Evolutionary conservation across 352 stramenopile species (phyloP).

Genomic region (Pythium dissimile): DNA sequence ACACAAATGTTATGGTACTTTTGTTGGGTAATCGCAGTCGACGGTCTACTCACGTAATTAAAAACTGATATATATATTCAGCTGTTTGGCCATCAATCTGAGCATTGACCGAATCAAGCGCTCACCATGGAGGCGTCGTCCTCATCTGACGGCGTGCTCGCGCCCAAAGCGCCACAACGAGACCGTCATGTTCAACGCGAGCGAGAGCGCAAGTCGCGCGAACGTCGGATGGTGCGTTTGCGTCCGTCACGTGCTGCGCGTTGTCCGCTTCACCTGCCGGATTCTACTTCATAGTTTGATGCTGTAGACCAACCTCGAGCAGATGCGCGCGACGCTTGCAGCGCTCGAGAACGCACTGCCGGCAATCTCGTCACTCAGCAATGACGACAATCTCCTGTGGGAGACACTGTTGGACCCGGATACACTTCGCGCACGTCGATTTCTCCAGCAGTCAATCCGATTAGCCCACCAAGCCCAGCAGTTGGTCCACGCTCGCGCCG

Average conservation of each 20-base stretch:
- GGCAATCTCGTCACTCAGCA: neutral
- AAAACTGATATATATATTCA: too few species aligned
- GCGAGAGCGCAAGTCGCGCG: neutral
- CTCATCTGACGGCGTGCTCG: neutral
- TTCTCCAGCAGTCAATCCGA: neutral
- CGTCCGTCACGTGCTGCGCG: neutral
- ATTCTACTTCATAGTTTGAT: too few species aligned
- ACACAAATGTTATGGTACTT: too few species aligned
- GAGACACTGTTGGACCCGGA: neutral
- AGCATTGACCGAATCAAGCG: too few species aligned
- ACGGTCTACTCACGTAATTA: too few species aligned
- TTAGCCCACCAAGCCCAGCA: neutral
- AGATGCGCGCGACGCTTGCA: neutral
- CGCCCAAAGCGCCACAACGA: neutral
- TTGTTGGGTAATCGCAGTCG: too few species aligned
- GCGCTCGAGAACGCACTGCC: neutral
- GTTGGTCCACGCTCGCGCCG: neutral
- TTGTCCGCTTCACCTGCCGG: neutral
- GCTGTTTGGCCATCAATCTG: too few species aligned
- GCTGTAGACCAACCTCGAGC: neutral
- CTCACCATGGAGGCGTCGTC: neutral
- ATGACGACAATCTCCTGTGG: neutral
- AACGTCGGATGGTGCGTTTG: neutral
- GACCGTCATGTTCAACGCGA: neutral
- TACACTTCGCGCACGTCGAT: neutral